Percentiles rank a stretch among this genome's conserved stretches.
Evolutionary conservation across 805 yeast genomes (phyloP).

Genomic region (Candida krabiensis): DNA sequence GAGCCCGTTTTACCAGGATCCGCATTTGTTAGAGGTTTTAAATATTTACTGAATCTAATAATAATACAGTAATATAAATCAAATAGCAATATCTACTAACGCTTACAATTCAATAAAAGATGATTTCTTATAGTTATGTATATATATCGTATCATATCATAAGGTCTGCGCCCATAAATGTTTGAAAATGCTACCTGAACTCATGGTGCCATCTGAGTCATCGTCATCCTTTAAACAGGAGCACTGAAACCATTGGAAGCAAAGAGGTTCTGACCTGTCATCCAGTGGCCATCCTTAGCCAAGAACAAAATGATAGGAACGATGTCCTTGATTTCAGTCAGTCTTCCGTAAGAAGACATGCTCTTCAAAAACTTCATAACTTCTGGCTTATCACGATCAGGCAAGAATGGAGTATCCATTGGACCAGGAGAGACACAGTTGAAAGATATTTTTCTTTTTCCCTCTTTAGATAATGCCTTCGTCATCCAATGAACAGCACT

Average conservation of each 20-base stretch:
- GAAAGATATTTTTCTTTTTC: constrained; percentile 47
- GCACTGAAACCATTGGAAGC: constrained; percentile 70
- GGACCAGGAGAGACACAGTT: constrained; percentile 66
- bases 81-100: no score
- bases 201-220: no score
- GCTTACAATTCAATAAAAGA: no score
- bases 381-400: constrained; percentile 55
- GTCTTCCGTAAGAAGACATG: constrained; percentile 46
- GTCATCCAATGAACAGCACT: constrained; percentile 54
- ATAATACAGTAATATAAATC: no score
- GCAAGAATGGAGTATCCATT: constrained; percentile 66
- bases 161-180: no score
- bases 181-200: no score
- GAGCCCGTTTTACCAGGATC: no score
- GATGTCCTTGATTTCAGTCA: constrained; percentile 59
- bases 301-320: constrained; percentile 62
- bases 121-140: no score
- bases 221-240: constrained; percentile 34
- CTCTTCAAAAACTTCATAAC: constrained; percentile 56
- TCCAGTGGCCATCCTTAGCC: constrained; percentile 67
- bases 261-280: constrained; percentile 67
- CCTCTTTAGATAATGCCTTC: constrained; percentile 56
- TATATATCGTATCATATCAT: no score
- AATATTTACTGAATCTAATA: no score
- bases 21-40: no score